Base-by-base conservation (phyloP, 768 basidiomycete species). In the Crassisporium funariophilum region DNA sequence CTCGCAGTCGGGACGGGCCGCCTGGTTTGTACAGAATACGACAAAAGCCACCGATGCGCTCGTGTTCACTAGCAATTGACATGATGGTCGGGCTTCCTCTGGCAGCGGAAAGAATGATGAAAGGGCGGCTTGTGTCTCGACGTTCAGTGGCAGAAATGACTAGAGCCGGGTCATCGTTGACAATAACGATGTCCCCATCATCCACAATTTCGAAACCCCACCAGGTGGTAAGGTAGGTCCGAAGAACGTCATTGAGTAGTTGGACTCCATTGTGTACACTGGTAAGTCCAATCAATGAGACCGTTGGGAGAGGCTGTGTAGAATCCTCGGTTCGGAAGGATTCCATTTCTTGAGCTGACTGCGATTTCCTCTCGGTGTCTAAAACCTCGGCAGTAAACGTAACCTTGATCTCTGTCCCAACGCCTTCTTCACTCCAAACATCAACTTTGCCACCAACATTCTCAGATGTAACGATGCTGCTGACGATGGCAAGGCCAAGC, bases 401-500 rank as follows among this genome's bases (percentile, higher is more conserved):
- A 34, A 95, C 82, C 56, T 88, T 89, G 65, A 97, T 93, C 63
- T 95, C 92, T 2, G 95, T 97, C 20, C 95, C 95, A 27, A 82
- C 74, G 13, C 83, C 89, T 68, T 95, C 94, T 53, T 89, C 85
- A 50, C 91, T 95, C 84, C 86, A 86, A 8, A 98, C 94, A 57
- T 97, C 95, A 29, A 97, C 88, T 58, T 92, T 92, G 36, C 95
- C 95, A 20, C 84, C 80, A 42, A 98, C 84, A 53, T 84, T 88
- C 35, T 88, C 84, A 2, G 91, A 91, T 12, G 81, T 82, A 27
- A 95, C 81, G 53, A 97, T 97, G 55, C 87, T 91, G 71, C 88
- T 92, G 61, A 97, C 95, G 54, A 98, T 97, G 23, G 95, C 94
- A 17, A 97, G 82, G 8, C 95, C 95, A 6, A 98, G 79, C 4